Percentiles rank a stretch among this genome's conserved stretches.
Conservation (phyloP, 2,329 filamentous ascomycete genomes). For the Aspergillus amoenus region DNA sequence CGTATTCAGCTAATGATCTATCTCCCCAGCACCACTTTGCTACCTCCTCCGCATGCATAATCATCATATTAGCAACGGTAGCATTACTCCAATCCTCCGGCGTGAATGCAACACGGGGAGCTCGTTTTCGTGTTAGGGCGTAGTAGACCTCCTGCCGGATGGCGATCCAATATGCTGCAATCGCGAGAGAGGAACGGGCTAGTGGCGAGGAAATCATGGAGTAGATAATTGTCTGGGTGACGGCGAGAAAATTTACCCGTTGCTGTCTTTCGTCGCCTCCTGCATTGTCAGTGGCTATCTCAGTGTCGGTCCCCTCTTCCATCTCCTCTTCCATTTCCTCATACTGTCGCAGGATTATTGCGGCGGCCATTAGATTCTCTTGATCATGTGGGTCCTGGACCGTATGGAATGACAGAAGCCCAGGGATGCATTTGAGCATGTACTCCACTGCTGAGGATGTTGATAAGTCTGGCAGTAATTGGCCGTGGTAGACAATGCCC, state of each 20-base stretch:
- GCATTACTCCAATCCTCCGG: constrained; percentile 8
- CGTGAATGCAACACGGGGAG: constrained; percentile 16
- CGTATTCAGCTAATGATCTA: constrained; percentile 12
- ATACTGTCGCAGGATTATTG: constrained; percentile 26
- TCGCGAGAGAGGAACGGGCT: constrained; percentile 17
- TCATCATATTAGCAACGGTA: constrained; percentile 18
- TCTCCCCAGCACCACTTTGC: constrained; percentile 22
- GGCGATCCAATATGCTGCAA: constrained; percentile 25
- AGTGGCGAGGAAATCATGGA: constrained; percentile 20
- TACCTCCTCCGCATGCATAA: constrained; percentile 22
- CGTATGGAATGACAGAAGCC: constrained; percentile 18
- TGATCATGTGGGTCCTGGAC: constrained; percentile 18
- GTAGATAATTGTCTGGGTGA: constrained; percentile 25
- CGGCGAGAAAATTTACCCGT: constrained; percentile 22
- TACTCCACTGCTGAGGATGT: constrained; percentile 22
- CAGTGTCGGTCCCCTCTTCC: constrained; percentile 22
- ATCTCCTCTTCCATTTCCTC: constrained; percentile 30
- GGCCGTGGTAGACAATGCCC: constrained; percentile 16
- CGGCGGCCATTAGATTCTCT: constrained; percentile 27
- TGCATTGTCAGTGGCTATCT: not conserved
- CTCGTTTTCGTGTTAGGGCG: constrained; percentile 19
- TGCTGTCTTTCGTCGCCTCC: not conserved
- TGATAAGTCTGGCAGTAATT: constrained; percentile 14
- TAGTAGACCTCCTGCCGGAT: constrained; percentile 27
- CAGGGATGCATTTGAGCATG: constrained; percentile 24